Evolutionary conservation across 2,329 filamentous ascomycete species (phyloP), one percentile per base, ranked within the genome.

Genomic region (Byssoonygena ceratinophila): DNA sequence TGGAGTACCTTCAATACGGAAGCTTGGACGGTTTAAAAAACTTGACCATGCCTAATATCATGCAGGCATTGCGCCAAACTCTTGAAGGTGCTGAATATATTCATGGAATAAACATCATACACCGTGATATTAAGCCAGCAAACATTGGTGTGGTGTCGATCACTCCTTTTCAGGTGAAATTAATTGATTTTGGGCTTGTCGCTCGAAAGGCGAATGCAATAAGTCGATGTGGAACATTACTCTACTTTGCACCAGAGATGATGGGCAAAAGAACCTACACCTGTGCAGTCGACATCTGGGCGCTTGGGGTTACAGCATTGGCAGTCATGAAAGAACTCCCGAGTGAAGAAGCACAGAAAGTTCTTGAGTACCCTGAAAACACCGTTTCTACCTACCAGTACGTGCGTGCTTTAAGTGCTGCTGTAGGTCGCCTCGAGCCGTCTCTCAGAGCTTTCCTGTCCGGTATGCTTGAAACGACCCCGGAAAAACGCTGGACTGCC

Each of bases 21-120:
- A 44, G 16, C 16, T 29, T 50, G 41, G 27, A 29, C 4, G 14
- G 43, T 12, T 20, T 18, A 4, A 12, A 23, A 55, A 61, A 7
- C 29, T 22, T 46, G 74, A 78, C 53, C 66, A 73, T 1, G 72
- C 14, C 18, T 20, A 79, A 57, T 2, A 8, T 41, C 7, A 36
- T 45, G 6, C 23, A 32, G 27, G 18, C 47, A 29, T 16, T 50
- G 5, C 39, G 23, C 6, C 52, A 54, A 23, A 39, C 34, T 32
- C 52, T 54, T 29, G 37, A 29, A 20, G 52, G 43, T 6, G 18
- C 50, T 16, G 22, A 37, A 41, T 53, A 53, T 20, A 20, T 55
- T 18, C 51, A 55, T 27, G 8, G 18, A 4, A 32, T n/a, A 4
- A 14, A 14, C n/a, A 22, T 53, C 23, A 46, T 51, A 3, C 54